Evolutionary conservation across 2,329 filamentous ascomycete species (phyloP), one percentile per base, ranked within the genome.

Genomic region (Aspergillus versicolor): DNA sequence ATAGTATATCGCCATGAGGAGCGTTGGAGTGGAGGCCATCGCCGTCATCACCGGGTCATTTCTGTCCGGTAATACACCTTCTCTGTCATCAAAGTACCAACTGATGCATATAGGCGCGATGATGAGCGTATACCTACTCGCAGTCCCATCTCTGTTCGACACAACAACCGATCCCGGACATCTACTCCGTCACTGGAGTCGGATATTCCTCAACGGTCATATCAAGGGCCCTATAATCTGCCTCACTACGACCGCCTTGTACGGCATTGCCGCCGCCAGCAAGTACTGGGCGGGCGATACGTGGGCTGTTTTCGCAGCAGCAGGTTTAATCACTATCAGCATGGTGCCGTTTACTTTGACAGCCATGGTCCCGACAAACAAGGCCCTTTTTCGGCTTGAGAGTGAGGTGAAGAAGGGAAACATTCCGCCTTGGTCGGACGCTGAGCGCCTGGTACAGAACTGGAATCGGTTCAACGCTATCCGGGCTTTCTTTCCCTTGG

Each of bases 1-100:
- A 21, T 9, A 13, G 15, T 3, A 21, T 9, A 21, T 13, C 41
- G 22, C 46, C 19, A 49, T 49, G 46, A 37, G 30, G 9, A 37
- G 24, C 17, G 32, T 38, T 37, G 46, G 46, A 49, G 46, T 49
- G 1, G 46, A 49, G 13, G 46, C 46, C 3, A 22, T 49, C 5
- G 46, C 46, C 46, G 46, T 49, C 46, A 40, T 49, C 46, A 49
- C 32, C 46, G 46, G 46, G 4, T 21, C 30, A 12, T 49, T 49
- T 19, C 19, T 49, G 6, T 49, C 46, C 46, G 46, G 46, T 48
- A 48, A 21, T 21, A 21, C 21, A 21, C 21, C 1, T 21, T 21
- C 2, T 21, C 21, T 21, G 21, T 21, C 21, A 4, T 19, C 24
- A 3, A 9, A 27, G 5, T 3, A 0, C 2, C 32, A 5, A 21